Evolutionary conservation across 225 moss, liverwort and hornwort genomes (phyloP).

Genomic region (Thuidium tamariscinum): DNA sequence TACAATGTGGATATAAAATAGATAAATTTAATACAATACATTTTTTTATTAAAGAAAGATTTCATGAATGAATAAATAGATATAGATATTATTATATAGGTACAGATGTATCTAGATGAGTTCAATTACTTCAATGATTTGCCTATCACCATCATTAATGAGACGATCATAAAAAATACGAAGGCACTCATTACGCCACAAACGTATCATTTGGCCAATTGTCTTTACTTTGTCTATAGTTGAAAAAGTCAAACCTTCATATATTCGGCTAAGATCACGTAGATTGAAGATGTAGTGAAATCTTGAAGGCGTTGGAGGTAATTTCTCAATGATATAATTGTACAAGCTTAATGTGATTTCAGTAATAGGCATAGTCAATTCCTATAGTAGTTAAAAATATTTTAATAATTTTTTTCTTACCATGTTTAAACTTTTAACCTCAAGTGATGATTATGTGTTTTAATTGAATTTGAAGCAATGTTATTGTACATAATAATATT

Average conservation of each 20-base stretch:
- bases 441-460: background rate
- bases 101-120: background rate
- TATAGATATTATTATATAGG: no score
- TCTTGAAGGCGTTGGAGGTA: constrained; percentile 83
- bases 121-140: constrained; percentile 51
- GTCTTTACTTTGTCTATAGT: constrained; percentile 65
- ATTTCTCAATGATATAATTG: constrained; percentile 59
- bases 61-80: no score
- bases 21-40: background rate
- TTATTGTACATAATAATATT: no score
- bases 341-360: constrained; percentile 57
- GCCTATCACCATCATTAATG: constrained; percentile 59
- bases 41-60: no score
- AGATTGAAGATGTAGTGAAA: constrained; percentile 92
- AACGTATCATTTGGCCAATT: constrained; percentile 39
- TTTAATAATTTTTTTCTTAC: no score
- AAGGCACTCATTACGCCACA: constrained; percentile 84
- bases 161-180: constrained; percentile 70
- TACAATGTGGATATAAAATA: no score
- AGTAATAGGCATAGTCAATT: constrained; percentile 32
- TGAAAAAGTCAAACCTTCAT: constrained; percentile 75
- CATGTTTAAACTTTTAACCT: background rate
- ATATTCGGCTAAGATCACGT: constrained; percentile 73
- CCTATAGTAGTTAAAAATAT: background rate
- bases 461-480: background rate